Evolutionary conservation across 345 rosid species (phyloP).

Genomic region (Noccaea bulbosa): DNA sequence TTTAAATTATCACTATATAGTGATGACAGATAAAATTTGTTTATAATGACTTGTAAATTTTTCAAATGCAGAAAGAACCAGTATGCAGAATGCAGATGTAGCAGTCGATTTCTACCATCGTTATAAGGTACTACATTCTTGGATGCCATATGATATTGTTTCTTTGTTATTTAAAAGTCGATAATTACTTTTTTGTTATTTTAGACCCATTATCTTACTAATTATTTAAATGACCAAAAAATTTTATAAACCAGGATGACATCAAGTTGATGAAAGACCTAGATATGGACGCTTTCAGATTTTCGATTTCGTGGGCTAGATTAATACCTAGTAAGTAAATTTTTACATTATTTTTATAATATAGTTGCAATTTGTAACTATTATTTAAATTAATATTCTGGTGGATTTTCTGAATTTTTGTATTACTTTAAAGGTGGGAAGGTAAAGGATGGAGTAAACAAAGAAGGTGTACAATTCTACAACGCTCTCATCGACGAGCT

Average conservation of each 20-base stretch:
- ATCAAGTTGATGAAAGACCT: constrained; percentile 54
- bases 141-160: constrained; percentile 5
- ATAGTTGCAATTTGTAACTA: not conserved
- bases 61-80: constrained; percentile 46
- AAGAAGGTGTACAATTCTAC: constrained; percentile 49
- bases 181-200: not conserved
- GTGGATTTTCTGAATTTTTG: not conserved
- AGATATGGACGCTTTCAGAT: constrained; percentile 55
- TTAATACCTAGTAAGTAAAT: constrained; percentile 50
- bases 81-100: constrained; percentile 52
- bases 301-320: constrained; percentile 64
- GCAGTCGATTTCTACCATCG: constrained; percentile 53
- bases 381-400: not conserved
- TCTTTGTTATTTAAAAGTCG: constrained; percentile 2
- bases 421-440: constrained; percentile 32
- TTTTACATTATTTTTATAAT: not conserved
- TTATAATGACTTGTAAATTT: not conserved
- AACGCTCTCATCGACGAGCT: constrained; percentile 51
- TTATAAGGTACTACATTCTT: constrained; percentile 45
- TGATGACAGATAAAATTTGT: too few species aligned
- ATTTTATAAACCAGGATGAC: constrained; percentile 48
- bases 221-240: not conserved
- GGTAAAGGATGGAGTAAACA: constrained; percentile 51
- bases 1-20: not conserved
- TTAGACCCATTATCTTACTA: not conserved